phyloP scores from a whole-genome alignment of 2,329 filamentous ascomycete species.

The Falciphora oryzae region DNA sequence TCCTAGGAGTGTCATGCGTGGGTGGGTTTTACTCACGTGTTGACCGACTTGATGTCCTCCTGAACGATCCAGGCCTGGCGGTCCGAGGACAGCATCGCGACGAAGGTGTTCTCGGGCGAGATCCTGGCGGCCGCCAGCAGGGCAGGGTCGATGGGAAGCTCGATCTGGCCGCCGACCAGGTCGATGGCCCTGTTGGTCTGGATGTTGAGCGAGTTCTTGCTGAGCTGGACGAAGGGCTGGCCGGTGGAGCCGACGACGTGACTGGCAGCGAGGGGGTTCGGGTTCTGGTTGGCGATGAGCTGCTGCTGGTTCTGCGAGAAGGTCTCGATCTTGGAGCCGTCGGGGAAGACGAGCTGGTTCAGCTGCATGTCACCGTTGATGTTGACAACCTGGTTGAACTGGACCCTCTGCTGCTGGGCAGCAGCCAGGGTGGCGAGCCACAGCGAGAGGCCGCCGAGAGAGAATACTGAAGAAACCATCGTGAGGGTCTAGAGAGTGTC shows the following conservation, averaged over 20 bases:
- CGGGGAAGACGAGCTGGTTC: slow-evolving; percentile 4
- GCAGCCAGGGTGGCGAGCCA: slow-evolving; percentile 4
- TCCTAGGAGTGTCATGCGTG: not conserved
- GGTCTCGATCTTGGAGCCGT: slow-evolving; percentile 10
- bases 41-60: slow-evolving; percentile 8
- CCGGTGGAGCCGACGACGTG: slow-evolving; percentile 6
- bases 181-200: slow-evolving; percentile 7
- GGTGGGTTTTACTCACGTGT: not conserved
- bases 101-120: slow-evolving; percentile 5
- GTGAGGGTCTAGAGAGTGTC: slow-evolving; percentile 5
- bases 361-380: slow-evolving; percentile 9
- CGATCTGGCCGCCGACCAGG: slow-evolving; percentile 9
- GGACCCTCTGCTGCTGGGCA: slow-evolving; percentile 6
- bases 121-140: not conserved
- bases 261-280: not conserved
- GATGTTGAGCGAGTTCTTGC: slow-evolving; percentile 5
- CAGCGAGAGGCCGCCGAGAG: not conserved
- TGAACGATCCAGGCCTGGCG: slow-evolving; percentile 9
- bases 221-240: slow-evolving; percentile 7
- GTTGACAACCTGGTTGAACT: slow-evolving; percentile 10
- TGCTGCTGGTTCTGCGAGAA: slow-evolving; percentile 8
- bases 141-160: slow-evolving; percentile 3
- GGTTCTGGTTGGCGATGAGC: slow-evolving; percentile 9
- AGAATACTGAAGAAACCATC: slow-evolving; percentile 3
- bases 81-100: slow-evolving; percentile 6